A percentile compares a stretch with the other conserved stretches of the same genome.
Evolutionary conservation across 2,329 filamentous ascomycete genomes (phyloP).

Genomic region (Fusarium mangiferae): DNA sequence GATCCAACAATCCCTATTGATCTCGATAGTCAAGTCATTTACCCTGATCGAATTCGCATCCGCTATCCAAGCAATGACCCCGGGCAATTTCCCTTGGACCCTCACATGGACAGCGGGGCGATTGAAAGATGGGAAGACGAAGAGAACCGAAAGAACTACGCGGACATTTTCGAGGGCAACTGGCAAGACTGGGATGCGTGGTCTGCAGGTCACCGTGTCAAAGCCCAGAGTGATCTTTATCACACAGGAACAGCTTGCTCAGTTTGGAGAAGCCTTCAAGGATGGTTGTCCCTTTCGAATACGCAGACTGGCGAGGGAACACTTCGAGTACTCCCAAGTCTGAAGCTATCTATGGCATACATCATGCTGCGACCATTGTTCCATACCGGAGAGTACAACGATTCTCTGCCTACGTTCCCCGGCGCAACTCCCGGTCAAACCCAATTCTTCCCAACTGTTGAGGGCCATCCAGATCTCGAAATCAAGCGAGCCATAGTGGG

Average conservation of each 20-base stretch:
- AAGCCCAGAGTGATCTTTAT: neutral
- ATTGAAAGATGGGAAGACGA: neutral
- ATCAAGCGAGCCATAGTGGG: neutral
- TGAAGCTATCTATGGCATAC: neutral
- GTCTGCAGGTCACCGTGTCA: neutral
- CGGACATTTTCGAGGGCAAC: neutral
- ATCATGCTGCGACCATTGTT: neutral
- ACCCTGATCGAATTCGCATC: neutral
- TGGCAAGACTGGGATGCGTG: neutral
- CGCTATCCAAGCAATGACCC: neutral
- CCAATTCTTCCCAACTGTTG: neutral
- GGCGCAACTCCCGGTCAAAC: neutral
- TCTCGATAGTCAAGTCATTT: neutral
- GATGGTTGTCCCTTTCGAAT: neutral
- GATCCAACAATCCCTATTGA: neutral
- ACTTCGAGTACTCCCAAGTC: neutral
- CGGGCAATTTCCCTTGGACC: neutral
- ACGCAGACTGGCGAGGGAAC: neutral
- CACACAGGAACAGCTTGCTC: neutral
- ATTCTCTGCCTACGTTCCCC: neutral
- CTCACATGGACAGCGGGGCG: neutral
- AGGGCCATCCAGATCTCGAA: neutral
- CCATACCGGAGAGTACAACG: neutral
- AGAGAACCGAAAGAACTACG: neutral
- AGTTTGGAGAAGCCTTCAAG: neutral